These are phyloP conservation scores for Angomonas deanei DNA, from an alignment of 208 protist species.

Conservation along the genomic window DNA sequence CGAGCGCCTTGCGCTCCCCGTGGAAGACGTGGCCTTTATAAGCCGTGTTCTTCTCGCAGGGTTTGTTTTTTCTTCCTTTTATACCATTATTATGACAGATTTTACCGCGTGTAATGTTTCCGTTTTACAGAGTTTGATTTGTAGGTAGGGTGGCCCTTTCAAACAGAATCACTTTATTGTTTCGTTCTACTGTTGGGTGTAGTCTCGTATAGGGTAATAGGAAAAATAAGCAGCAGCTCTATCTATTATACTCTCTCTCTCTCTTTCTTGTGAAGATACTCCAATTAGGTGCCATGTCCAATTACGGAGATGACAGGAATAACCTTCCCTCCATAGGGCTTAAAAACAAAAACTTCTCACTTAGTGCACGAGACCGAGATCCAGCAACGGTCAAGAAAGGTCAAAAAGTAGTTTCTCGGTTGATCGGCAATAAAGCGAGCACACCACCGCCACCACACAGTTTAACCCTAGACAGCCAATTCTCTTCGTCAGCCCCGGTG, in stretches of 20 bases:
- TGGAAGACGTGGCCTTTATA: slow-evolving; percentile 12
- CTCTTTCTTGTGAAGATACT: too few relatives aligned
- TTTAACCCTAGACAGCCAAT: neutral
- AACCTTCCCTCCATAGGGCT: neutral
- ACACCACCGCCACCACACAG: neutral
- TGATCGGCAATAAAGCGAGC: neutral
- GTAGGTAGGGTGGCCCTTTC: too few relatives aligned
- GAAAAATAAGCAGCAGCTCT: too few relatives aligned
- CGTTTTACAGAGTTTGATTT: too few relatives aligned
- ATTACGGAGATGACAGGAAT: too few relatives aligned
- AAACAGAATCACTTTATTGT: neutral
- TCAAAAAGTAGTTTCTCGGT: neutral
- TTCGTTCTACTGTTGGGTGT: too few relatives aligned
- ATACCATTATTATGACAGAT: too few relatives aligned
- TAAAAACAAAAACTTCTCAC: slow-evolving; percentile 4
- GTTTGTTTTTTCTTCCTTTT: neutral
- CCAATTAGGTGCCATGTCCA: slow-evolving; percentile 1
- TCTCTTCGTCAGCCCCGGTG: neutral
- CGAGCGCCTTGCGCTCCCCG: slow-evolving; percentile 35
- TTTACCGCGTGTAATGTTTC: too few relatives aligned
- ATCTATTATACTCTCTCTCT: slow-evolving; percentile 7
- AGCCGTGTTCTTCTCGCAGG: slow-evolving; percentile 1
- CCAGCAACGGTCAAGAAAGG: neutral
- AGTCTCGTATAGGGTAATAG: too few relatives aligned
- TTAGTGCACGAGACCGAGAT: slow-evolving; percentile 1